Evolutionary conservation across 2,329 filamentous ascomycete species (phyloP).

Genomic region (Exophiala lecanii-corni): DNA sequence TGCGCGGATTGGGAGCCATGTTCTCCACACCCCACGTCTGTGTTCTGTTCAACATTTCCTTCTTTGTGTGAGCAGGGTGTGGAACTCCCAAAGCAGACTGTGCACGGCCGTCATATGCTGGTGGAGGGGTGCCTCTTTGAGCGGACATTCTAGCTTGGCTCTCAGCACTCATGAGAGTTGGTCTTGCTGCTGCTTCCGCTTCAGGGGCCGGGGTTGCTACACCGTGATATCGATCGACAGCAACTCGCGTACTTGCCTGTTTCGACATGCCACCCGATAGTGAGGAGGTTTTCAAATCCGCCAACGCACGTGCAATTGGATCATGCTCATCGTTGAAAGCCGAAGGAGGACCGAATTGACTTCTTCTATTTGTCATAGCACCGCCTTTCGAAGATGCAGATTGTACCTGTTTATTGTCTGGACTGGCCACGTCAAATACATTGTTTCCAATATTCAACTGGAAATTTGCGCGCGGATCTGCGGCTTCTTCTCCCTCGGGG

Average conservation of each 20-base stretch:
- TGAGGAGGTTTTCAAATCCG: conserved; percentile 67
- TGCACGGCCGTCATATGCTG: conserved; percentile 64
- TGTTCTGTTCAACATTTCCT: conserved; percentile 92
- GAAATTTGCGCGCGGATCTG: conserved; percentile 86
- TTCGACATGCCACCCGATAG: conserved; percentile 55
- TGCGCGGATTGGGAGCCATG: conserved; percentile 9
- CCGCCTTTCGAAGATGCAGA: conserved; percentile 38
- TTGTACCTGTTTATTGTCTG: conserved; percentile 52
- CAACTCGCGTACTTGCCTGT: conserved; percentile 74
- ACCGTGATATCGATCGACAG: conserved; percentile 95
- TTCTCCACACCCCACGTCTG: conserved; percentile 62
- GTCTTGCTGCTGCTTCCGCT: conserved; percentile 31
- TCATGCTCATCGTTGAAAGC: conserved; percentile 60
- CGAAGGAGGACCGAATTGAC: conserved; percentile 16
- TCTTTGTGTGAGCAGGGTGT: conserved; percentile 84
- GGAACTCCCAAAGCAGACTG: conserved; percentile 44
- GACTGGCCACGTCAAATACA: conserved; percentile 84
- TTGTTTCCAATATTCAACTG: conserved; percentile 94
- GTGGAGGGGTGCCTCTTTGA: conserved; percentile 73
- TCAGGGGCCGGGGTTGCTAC: conserved; percentile 71
- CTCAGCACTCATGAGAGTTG: conserved; percentile 23
- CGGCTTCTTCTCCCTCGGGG: conserved; percentile 68
- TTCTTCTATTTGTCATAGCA: conserved; percentile 33
- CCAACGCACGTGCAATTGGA: conserved; percentile 86
- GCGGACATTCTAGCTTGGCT: conserved; percentile 50